Conservation (phyloP, 2,329 filamentous ascomycete species). For the Bipolaris gigantea region DNA sequence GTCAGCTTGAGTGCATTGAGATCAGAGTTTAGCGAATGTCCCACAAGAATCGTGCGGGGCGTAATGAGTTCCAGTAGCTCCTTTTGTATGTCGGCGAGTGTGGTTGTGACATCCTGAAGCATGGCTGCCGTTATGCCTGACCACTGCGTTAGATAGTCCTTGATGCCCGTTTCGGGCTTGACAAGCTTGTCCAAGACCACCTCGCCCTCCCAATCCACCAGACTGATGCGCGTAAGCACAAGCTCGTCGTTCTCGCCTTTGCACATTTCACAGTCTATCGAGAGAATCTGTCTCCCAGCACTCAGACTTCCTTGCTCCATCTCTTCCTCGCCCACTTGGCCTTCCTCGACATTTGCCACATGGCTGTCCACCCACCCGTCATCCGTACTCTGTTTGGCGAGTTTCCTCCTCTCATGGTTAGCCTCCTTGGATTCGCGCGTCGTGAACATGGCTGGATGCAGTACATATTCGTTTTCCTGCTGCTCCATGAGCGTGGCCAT, state of each 20-base stretch:
- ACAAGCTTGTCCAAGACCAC: conserved; percentile 87
- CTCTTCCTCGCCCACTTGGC: conserved; percentile 66
- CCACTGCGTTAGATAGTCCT: conserved; percentile 83
- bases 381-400: conserved; percentile 51
- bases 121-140: conserved; percentile 91
- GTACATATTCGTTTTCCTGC: conserved; percentile 76
- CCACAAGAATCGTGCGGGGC: conserved; percentile 72
- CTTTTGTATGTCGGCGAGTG: conserved; percentile 77
- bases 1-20: conserved; percentile 81
- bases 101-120: conserved; percentile 81
- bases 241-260: conserved; percentile 78
- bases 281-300: conserved; percentile 74
- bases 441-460: conserved; percentile 76
- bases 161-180: conserved; percentile 84
- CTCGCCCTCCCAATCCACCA: conserved; percentile 82
- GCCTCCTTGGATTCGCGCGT: conserved; percentile 59
- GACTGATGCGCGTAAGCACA: conserved; percentile 84
- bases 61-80: conserved; percentile 73
- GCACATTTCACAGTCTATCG: conserved; percentile 97
- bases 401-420: conserved; percentile 57
- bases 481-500: conserved; percentile 73
- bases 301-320: conserved; percentile 82
- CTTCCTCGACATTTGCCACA: conserved; percentile 68
- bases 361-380: conserved; percentile 83
- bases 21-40: conserved; percentile 81